phyloP scores from a whole-genome alignment of 2,329 filamentous ascomycete genomes.

The Botrytis aclada region DNA sequence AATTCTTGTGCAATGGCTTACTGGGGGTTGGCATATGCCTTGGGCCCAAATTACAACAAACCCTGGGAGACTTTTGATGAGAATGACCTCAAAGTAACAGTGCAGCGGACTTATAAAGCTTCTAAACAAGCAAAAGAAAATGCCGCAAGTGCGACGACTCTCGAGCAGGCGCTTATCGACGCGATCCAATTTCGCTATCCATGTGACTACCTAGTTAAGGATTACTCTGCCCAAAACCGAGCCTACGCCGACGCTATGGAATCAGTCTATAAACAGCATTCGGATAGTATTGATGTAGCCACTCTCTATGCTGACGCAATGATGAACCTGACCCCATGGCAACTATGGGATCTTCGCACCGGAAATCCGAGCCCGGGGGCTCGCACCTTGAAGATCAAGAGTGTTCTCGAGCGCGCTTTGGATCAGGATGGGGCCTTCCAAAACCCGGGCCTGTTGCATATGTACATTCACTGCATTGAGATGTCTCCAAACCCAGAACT shows the following conservation, averaged over 20 bases:
- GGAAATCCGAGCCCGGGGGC: slow-evolving; percentile 54
- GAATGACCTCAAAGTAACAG: slow-evolving; percentile 52
- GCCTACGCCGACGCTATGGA: slow-evolving; percentile 62
- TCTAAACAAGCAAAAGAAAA: slow-evolving; percentile 47
- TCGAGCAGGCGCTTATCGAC: slow-evolving; percentile 61
- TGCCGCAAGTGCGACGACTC: slow-evolving; percentile 41
- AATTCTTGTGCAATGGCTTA: slow-evolving; percentile 58
- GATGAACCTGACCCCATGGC: slow-evolving; percentile 65
- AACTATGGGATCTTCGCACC: slow-evolving; percentile 59
- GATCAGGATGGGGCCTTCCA: slow-evolving; percentile 44
- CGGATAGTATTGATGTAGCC: slow-evolving; percentile 59
- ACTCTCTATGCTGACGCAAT: slow-evolving; percentile 61
- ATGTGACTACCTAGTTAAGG: slow-evolving; percentile 44
- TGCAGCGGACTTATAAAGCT: slow-evolving; percentile 43
- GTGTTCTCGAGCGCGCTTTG: slow-evolving; percentile 57
- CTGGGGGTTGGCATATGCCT: slow-evolving; percentile 68
- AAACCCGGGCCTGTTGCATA: slow-evolving; percentile 69
- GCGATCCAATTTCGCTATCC: slow-evolving; percentile 64
- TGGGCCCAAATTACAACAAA: slow-evolving; percentile 77
- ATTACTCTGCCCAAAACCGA: slow-evolving; percentile 54
- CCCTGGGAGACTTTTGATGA: slow-evolving; percentile 70
- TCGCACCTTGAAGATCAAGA: slow-evolving; percentile 56
- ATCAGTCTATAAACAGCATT: slow-evolving; percentile 50
- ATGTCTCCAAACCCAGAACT: slow-evolving; percentile 67
- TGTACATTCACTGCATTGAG: slow-evolving; percentile 77